Percentiles rank a stretch among this genome's conserved stretches.
Evolutionary conservation across 257 asterid species (phyloP).

Genomic region (Lycium ferocissimum): DNA sequence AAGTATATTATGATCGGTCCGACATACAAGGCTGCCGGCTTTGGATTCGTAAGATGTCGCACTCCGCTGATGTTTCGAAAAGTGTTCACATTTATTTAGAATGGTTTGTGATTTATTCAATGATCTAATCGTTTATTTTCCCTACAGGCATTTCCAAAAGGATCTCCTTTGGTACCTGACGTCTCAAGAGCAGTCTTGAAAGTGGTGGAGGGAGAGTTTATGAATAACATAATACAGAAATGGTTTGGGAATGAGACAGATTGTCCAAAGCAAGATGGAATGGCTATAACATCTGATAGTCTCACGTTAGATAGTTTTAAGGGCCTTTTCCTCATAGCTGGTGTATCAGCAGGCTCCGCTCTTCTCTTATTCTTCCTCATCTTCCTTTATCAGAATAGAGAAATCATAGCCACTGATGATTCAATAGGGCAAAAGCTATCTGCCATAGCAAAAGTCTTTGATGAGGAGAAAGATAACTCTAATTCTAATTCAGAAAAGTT

Average conservation of each 20-base stretch:
- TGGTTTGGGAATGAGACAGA: conserved; percentile 38
- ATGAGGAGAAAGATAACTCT: conserved; percentile 33
- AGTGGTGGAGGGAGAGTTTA: conserved; percentile 39
- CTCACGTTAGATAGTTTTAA: conserved; percentile 44
- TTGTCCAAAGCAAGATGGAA: conserved; percentile 23
- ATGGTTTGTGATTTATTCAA: background rate
- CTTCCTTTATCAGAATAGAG: conserved; percentile 45
- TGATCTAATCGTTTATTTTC: background rate
- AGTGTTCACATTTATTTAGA: background rate
- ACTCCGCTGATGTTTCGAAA: background rate
- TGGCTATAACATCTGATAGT: conserved; percentile 23
- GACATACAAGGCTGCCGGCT: conserved; percentile 53
- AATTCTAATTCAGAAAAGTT: background rate
- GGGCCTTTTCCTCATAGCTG: conserved; percentile 50
- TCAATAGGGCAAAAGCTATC: conserved; percentile 44
- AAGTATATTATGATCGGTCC: conserved; percentile 51
- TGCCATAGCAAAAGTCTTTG: conserved; percentile 45
- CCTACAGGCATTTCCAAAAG: conserved; percentile 49
- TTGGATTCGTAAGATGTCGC: conserved; percentile 49
- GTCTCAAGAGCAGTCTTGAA: conserved; percentile 45
- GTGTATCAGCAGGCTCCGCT: conserved; percentile 44
- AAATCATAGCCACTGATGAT: conserved; percentile 37
- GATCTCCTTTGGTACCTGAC: conserved; percentile 52
- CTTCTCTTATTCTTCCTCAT: conserved; percentile 42
- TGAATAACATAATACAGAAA: conserved; percentile 38